phyloP scores from a whole-genome alignment of 106 monocot species.

The Cymbidium sinense region DNA sequence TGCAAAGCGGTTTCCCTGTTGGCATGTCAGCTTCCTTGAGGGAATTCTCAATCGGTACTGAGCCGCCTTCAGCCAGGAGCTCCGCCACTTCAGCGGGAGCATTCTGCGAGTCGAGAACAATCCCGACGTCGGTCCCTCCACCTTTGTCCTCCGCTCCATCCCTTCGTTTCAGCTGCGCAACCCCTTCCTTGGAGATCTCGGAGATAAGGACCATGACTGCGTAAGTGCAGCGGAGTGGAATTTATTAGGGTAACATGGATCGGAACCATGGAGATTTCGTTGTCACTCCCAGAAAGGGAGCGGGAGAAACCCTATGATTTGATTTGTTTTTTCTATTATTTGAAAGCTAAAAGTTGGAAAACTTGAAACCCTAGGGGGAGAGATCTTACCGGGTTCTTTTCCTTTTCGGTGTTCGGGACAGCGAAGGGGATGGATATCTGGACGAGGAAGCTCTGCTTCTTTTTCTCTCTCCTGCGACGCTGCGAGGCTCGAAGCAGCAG shows the following conservation, averaged over 20 bases:
- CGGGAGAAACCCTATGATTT: conserved; percentile 4
- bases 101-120: not conserved
- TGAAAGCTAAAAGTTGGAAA: conserved; percentile 1
- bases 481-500: conserved; percentile 5
- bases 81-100: not conserved
- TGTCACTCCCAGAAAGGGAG: not conserved
- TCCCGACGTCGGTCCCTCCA: not conserved
- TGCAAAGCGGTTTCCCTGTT: conserved; percentile 10
- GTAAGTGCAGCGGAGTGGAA: not conserved
- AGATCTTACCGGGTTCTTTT: conserved; percentile 8
- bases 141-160: not conserved
- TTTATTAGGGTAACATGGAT: conserved; percentile 4
- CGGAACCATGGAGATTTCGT: not conserved
- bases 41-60: not conserved
- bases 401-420: conserved; percentile 20
- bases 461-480: conserved; percentile 4
- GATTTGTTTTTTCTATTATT: not conserved
- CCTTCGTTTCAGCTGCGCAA: not conserved
- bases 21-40: not conserved
- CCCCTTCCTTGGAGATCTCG: conserved; percentile 18
- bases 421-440: conserved; percentile 16
- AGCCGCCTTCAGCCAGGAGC: not conserved
- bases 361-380: conserved; percentile 11
- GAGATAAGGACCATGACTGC: conserved; percentile 39
- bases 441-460: not conserved